These are phyloP conservation scores for Sporothrix humicola DNA, from an alignment of 2,329 filamentous ascomycete species.

Conservation along the genomic window DNA sequence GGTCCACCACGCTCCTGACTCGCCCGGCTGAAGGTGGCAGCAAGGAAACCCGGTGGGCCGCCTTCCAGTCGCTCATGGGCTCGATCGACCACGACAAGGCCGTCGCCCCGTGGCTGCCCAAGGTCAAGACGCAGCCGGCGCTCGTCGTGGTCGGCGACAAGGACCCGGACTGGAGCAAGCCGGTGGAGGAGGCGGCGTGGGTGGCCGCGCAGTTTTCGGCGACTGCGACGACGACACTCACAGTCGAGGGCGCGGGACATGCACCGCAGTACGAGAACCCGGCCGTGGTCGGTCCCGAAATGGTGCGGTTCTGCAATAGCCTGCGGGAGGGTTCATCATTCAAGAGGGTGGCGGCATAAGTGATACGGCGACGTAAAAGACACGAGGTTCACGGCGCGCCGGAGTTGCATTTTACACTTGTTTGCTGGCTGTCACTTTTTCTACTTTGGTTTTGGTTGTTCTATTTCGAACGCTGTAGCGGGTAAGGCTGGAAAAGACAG, in stretches of 20 bases:
- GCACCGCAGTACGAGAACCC: slow-evolving; percentile 38
- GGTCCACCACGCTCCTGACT: slow-evolving; percentile 29
- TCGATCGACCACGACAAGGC: slow-evolving; percentile 34
- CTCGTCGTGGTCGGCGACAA: slow-evolving; percentile 39
- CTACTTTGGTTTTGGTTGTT: background rate
- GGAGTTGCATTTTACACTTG: background rate
- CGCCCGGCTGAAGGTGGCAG: slow-evolving; percentile 7
- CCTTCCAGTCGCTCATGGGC: slow-evolving; percentile 34
- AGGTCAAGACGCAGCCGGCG: slow-evolving; percentile 31
- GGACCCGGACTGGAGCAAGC: slow-evolving; percentile 39
- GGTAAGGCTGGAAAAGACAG: background rate
- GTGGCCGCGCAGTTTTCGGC: slow-evolving; percentile 36
- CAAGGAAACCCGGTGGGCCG: slow-evolving; percentile 32
- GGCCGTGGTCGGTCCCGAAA: slow-evolving; percentile 34
- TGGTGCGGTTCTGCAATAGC: slow-evolving; percentile 33
- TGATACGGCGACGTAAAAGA: no score
- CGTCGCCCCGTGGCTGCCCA: slow-evolving; percentile 33
- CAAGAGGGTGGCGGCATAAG: background rate
- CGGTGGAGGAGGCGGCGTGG: slow-evolving; percentile 38
- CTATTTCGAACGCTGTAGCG: background rate
- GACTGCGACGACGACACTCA: slow-evolving; percentile 24
- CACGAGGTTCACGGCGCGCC: background rate
- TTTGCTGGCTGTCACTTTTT: slow-evolving; percentile 1
- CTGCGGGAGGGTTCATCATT: slow-evolving; percentile 31
- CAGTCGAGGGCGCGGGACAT: slow-evolving; percentile 36